phyloP scores from a whole-genome alignment of 1,139 yeast genomes.

The Debaryomycetaceae sp. region DNA sequence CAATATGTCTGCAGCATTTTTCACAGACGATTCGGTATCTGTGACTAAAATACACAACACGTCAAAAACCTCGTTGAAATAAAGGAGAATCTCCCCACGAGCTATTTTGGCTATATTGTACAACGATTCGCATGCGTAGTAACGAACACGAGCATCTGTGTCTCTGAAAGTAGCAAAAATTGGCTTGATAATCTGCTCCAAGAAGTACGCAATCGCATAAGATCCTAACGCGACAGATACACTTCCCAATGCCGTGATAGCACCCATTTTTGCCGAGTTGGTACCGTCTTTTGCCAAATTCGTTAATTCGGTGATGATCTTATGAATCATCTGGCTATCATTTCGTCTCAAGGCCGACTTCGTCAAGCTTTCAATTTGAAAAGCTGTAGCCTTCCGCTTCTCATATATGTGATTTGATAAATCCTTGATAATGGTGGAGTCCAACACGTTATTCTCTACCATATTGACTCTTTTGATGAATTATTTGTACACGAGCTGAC shows the following conservation, averaged over 20 bases:
- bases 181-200: conserved; percentile 87
- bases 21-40: conserved; percentile 87
- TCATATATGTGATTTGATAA: conserved; percentile 89
- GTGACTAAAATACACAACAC: conserved; percentile 87
- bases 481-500: not conserved
- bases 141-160: conserved; percentile 93
- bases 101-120: conserved; percentile 97
- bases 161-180: conserved; percentile 95
- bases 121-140: conserved; percentile 94
- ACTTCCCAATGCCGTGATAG: conserved; percentile 49
- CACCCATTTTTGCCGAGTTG: conserved; percentile 49
- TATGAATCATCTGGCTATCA: conserved; percentile 64
- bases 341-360: conserved; percentile 67
- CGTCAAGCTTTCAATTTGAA: conserved; percentile 79
- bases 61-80: conserved; percentile 93
- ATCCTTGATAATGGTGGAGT: conserved; percentile 75
- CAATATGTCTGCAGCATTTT: conserved; percentile 92
- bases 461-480: conserved; percentile 11
- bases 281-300: conserved; percentile 42
- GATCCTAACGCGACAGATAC: conserved; percentile 50
- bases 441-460: conserved; percentile 43
- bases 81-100: conserved; percentile 85
- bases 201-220: conserved; percentile 54
- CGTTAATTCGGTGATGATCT: conserved; percentile 41
- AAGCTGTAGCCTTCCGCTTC: conserved; percentile 90